Evolutionary conservation across 2,329 filamentous ascomycete species (phyloP).

Genomic region (Aspergillus sp.): DNA sequence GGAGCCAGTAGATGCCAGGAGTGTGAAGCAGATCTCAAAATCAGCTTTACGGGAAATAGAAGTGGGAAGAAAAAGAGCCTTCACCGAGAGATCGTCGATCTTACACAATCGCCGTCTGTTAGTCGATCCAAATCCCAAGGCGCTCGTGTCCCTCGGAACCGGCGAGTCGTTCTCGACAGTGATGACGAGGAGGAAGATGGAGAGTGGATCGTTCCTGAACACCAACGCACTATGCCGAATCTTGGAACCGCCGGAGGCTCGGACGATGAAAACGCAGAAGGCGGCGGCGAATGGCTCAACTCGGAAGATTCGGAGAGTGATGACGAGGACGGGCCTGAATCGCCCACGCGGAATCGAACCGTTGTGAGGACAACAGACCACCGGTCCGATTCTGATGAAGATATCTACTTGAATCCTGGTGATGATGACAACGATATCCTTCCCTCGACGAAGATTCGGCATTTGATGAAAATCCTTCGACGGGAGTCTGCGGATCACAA

Average conservation of each 20-base stretch:
- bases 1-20: constrained; percentile 66
- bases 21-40: constrained; percentile 72
- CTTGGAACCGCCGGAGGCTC: constrained; percentile 77
- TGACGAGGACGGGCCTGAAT: constrained; percentile 32
- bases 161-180: constrained; percentile 51
- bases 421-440: constrained; percentile 45
- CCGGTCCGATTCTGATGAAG: constrained; percentile 42
- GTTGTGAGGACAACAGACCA: constrained; percentile 29
- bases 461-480: constrained; percentile 76
- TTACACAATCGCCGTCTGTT: constrained; percentile 25
- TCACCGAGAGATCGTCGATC: constrained; percentile 36
- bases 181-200: constrained; percentile 66
- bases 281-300: constrained; percentile 75
- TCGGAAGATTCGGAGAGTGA: constrained; percentile 66
- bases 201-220: constrained; percentile 75
- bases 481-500: constrained; percentile 81
- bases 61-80: constrained; percentile 45
- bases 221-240: constrained; percentile 59
- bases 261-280: constrained; percentile 86
- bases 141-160: constrained; percentile 35
- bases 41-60: constrained; percentile 45
- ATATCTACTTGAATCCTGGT: constrained; percentile 41
- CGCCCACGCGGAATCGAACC: constrained; percentile 21
- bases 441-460: constrained; percentile 83
- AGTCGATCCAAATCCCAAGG: constrained; percentile 18